phyloP scores from a whole-genome alignment of 192 early-diverging fungal genomes.

The Mortierella claussenii region DNA sequence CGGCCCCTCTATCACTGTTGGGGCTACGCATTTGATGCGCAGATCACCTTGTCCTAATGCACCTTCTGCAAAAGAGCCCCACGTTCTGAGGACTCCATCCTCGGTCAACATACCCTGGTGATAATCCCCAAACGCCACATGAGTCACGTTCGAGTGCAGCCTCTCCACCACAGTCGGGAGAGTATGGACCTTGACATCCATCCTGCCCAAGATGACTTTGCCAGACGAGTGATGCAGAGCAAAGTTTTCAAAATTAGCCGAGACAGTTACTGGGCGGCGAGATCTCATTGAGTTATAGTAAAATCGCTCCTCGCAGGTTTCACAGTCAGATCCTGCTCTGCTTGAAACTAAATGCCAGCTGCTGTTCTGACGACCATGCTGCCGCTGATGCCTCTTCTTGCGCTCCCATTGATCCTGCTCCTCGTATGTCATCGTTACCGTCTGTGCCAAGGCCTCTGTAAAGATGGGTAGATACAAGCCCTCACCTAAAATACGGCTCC shows the following conservation, averaged over 20 bases:
- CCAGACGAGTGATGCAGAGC: constrained; percentile 37
- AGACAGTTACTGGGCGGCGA: constrained; percentile 19
- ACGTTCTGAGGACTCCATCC: constrained; percentile 33
- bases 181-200: constrained; percentile 14
- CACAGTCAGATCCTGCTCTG: no score
- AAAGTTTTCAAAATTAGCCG: constrained; percentile 29
- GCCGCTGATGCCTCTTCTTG: constrained; percentile 4
- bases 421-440: constrained; percentile 34
- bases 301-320: not conserved
- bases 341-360: no score
- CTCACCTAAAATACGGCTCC: constrained; percentile 17
- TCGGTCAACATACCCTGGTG: constrained; percentile 43
- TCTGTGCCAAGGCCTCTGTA: constrained; percentile 23
- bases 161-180: constrained; percentile 21
- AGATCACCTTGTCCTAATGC: constrained; percentile 41
- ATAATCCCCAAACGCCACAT: constrained; percentile 41
- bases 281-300: constrained; percentile 9
- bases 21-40: constrained; percentile 7
- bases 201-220: constrained; percentile 26
- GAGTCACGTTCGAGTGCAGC: constrained; percentile 19
- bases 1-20: constrained; percentile 31
- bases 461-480: constrained; percentile 41
- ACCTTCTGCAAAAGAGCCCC: constrained; percentile 33
- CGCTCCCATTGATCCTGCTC: constrained; percentile 37
- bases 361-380: no score